Percentiles rank a stretch among this genome's conserved stretches.
phyloP scores from a whole-genome alignment of 306 rosid species.

The Heteromeles arbutifolia region DNA sequence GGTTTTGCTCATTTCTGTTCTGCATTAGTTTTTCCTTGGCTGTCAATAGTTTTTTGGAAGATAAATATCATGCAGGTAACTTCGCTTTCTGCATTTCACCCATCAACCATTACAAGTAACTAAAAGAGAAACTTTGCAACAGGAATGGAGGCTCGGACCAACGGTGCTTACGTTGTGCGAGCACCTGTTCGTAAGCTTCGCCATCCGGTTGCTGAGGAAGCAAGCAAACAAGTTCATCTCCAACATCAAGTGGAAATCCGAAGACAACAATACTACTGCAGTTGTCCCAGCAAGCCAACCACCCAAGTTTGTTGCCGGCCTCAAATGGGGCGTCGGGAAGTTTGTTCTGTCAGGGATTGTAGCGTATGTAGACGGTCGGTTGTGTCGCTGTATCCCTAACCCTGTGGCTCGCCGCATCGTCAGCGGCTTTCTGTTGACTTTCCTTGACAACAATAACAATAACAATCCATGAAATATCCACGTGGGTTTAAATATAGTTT shows the following conservation, averaged over 20 bases:
- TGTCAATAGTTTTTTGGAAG: too few species aligned
- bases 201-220: conserved; percentile 74
- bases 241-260: conserved; percentile 37
- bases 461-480: conserved; percentile 15
- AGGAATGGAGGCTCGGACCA: conserved; percentile 88
- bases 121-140: conserved; percentile 13
- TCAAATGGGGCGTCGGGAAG: conserved; percentile 66
- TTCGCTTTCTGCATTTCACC: background rate
- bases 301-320: conserved; percentile 30
- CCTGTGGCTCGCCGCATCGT: conserved; percentile 82
- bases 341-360: conserved; percentile 71
- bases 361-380: conserved; percentile 85
- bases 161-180: conserved; percentile 70
- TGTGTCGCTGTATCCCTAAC: conserved; percentile 81
- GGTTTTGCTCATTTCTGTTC: background rate
- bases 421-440: conserved; percentile 79
- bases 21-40: background rate
- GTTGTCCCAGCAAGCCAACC: conserved; percentile 19
- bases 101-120: conserved; percentile 2
- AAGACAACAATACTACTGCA: conserved; percentile 17
- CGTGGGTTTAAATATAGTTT: too few species aligned
- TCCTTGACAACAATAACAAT: conserved; percentile 45
- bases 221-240: conserved; percentile 42
- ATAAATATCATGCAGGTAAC: background rate
- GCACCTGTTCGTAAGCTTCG: conserved; percentile 86